These are phyloP conservation scores for Tinospora cordifolia DNA, from an alignment of 164 flowering plant genomes.

Conservation along the genomic window DNA sequence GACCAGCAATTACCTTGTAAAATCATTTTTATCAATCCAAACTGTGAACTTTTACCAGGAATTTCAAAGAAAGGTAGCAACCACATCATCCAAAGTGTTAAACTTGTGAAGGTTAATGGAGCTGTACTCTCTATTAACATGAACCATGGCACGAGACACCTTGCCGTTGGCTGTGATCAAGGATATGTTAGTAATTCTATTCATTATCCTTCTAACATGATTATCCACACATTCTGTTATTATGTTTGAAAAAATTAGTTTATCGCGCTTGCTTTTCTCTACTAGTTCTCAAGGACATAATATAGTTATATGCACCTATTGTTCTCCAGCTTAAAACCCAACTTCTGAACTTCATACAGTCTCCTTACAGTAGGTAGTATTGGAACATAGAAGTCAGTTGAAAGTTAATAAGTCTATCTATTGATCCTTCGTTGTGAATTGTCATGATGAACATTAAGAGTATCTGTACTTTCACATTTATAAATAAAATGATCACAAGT, in stretches of 20 bases:
- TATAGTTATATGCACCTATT: background rate
- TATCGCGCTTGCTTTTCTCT: background rate
- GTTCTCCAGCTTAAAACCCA: background rate
- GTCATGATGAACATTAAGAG: background rate
- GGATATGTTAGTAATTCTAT: constrained; percentile 63
- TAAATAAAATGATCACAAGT: background rate
- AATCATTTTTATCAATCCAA: background rate
- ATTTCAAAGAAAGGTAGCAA: constrained; percentile 58
- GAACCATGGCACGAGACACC: constrained; percentile 33
- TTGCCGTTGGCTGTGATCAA: constrained; percentile 82
- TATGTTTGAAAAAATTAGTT: background rate
- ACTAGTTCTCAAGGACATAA: background rate
- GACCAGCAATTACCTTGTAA: background rate
- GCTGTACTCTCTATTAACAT: constrained; percentile 43
- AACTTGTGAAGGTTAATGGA: constrained; percentile 60
- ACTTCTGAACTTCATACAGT: background rate
- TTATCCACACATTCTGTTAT: background rate
- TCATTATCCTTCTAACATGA: background rate
- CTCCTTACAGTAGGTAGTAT: background rate
- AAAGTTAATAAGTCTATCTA: background rate
- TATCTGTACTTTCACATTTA: background rate
- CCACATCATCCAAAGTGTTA: constrained; percentile 44
- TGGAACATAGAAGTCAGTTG: background rate
- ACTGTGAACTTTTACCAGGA: constrained; percentile 30
- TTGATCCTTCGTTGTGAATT: background rate